Base-by-base conservation (phyloP, 148 eudicot species). In the Amaranthus palmeri region DNA sequence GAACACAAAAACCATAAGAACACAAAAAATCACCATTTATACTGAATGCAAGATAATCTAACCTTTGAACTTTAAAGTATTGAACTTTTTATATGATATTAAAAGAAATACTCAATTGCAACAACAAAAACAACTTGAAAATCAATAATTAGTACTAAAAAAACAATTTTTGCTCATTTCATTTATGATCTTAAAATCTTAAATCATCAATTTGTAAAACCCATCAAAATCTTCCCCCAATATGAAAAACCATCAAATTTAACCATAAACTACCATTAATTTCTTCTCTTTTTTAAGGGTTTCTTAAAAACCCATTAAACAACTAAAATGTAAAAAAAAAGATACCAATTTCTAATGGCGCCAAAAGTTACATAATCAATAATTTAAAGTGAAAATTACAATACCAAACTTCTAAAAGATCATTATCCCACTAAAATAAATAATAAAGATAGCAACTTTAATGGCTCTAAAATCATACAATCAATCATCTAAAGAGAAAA, bases 1-100 rank as follows among this genome's bases (percentile, higher is more conserved):
- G 56, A 60, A 25, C 43, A 55, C 47, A 51, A 45, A 71, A 9
- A 57, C 67, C 66, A 53, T 58, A 43, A 79, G 72, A 68, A 53
- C 47, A 53, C 3, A 18, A 53, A 48, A 15, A 76, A 2, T 5
- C 58, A 49, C 36, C 36, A 69, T 40, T 15, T 0, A 3, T 36
- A 52, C 44, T 65, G 41, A 44, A 40, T 15, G 48, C 12, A 43
- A 43, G 60, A 8, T 54, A 7, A 3, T 47, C 56, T 10, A 40
- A 40, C 7, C 15, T 14, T 1, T 7, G 54, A 60, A 25, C 15
- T 14, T 40, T 36, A 61, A 72, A 15, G n/a, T 8, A 58, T 14
- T 6, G 40, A 25, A 62, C 25, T 14, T 36, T 61, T 1, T 6
- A 15, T 17, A 3, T 18, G 0, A 54, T 13, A 54, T 2, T 10